Conservation (phyloP, 768 basidiomycete species). For the Boletus coccyginus region DNA sequence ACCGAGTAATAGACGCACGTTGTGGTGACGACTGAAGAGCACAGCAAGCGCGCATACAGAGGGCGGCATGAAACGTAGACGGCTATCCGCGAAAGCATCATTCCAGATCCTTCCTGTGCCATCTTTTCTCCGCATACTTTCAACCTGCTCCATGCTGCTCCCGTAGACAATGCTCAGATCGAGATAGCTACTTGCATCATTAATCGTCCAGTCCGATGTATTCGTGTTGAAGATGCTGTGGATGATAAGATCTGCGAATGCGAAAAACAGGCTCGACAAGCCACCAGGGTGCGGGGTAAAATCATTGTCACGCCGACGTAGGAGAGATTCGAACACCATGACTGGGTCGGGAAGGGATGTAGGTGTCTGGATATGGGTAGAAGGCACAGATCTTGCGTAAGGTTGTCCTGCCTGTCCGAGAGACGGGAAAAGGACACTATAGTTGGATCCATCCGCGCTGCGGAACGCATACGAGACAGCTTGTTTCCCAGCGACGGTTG, state of each 20-base stretch:
- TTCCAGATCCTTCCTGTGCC: conserved; percentile 66
- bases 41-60: conserved; percentile 65
- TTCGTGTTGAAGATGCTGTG: conserved; percentile 69
- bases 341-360: conserved; percentile 60
- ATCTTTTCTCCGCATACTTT: conserved; percentile 55
- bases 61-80: conserved; percentile 72
- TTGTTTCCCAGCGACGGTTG: not conserved
- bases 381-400: conserved; percentile 66
- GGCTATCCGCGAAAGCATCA: conserved; percentile 67
- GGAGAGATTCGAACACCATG: conserved; percentile 68
- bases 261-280: conserved; percentile 72
- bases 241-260: conserved; percentile 75
- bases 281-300: conserved; percentile 62
- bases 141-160: conserved; percentile 43
- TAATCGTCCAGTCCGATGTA: conserved; percentile 46
- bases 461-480: conserved; percentile 51
- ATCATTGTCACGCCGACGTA: conserved; percentile 37
- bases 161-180: conserved; percentile 79
- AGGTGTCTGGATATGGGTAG: conserved; percentile 39
- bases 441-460: conserved; percentile 57
- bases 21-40: conserved; percentile 71
- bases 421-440: conserved; percentile 52
- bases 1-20: conserved; percentile 40
- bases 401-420: conserved; percentile 61
- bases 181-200: conserved; percentile 69